A percentile compares a stretch with the other conserved stretches of the same genome.
These are phyloP conservation scores for Taphrina communis DNA, from an alignment of 1,139 yeast genomes.

Conservation along the genomic window DNA sequence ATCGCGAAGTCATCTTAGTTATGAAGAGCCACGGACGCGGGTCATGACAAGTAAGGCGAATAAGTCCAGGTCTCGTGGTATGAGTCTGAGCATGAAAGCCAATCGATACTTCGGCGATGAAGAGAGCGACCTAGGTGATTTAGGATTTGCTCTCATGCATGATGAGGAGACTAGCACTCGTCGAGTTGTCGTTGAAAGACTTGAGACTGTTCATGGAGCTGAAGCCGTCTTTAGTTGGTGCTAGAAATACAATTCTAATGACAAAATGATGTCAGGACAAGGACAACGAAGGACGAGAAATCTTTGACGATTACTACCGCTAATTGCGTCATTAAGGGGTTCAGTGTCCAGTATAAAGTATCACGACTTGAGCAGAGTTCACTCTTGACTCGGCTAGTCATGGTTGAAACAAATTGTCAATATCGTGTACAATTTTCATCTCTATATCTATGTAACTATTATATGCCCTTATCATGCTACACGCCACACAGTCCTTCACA, in stretches of 20 bases:
- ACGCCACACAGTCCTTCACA: no score
- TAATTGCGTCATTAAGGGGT: no score
- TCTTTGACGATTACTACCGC: no score
- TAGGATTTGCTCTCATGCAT: conserved; percentile 51
- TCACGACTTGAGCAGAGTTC: no score
- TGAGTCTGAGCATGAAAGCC: conserved; percentile 33
- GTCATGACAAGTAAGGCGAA: not conserved
- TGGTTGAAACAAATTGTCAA: no score
- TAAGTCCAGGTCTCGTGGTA: conserved; percentile 33
- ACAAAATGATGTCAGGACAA: no score
- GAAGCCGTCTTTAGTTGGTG: conserved; percentile 73
- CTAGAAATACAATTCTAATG: conserved; percentile 47
- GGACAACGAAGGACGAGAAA: no score
- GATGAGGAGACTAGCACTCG: conserved; percentile 51
- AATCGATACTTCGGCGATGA: conserved; percentile 32
- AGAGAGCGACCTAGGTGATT: conserved; percentile 45
- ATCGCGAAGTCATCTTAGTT: conserved; percentile 18
- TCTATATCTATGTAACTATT: not conserved
- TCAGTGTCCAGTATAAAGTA: no score
- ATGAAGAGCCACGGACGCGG: conserved; percentile 8
- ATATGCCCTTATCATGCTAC: no score
- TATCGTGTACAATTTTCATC: not conserved
- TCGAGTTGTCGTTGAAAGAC: conserved; percentile 65
- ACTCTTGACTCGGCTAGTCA: no score
- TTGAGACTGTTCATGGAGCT: conserved; percentile 62